Percentiles rank a stretch among this genome's conserved stretches.
Evolutionary conservation across 495 filamentous ascomycete genomes (phyloP).

Genomic region (Penicillium maclennaniae): DNA sequence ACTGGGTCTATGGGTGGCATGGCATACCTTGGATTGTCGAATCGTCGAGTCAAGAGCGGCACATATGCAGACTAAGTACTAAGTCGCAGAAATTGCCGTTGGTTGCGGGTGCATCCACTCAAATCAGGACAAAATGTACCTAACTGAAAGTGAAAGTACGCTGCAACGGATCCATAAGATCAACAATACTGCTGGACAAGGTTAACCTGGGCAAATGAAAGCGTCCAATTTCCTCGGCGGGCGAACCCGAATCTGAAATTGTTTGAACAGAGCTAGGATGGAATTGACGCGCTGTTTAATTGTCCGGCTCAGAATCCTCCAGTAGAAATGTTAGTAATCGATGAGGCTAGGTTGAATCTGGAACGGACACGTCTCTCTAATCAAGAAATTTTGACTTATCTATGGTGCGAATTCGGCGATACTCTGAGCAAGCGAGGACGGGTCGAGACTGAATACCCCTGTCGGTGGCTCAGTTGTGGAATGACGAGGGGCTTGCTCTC

Average conservation of each 20-base stretch:
- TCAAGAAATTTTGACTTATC: not conserved
- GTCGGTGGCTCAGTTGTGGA: constrained; percentile 6
- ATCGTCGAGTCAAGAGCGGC: not conserved
- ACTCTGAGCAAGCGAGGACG: not conserved
- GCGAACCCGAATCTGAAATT: no score
- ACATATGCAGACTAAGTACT: not conserved
- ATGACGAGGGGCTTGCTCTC: not conserved
- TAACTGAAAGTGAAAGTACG: not conserved
- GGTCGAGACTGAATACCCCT: constrained; percentile 1
- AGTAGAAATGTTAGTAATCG: no score
- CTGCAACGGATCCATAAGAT: not conserved
- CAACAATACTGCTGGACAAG: no score
- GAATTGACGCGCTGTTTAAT: no score
- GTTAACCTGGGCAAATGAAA: no score
- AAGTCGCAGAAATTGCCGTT: not conserved
- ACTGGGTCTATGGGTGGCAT: not conserved
- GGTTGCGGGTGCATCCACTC: not conserved
- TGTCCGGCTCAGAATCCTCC: no score
- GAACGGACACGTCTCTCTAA: not conserved
- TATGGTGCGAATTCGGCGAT: not conserved
- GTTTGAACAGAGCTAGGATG: no score
- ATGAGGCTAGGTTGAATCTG: not conserved
- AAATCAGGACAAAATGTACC: constrained; percentile 2
- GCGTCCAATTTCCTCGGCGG: no score
- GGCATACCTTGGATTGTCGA: not conserved